Evolutionary conservation across 805 yeast species (phyloP), one percentile per base, ranked within the genome.

Genomic region (Candida orba): DNA sequence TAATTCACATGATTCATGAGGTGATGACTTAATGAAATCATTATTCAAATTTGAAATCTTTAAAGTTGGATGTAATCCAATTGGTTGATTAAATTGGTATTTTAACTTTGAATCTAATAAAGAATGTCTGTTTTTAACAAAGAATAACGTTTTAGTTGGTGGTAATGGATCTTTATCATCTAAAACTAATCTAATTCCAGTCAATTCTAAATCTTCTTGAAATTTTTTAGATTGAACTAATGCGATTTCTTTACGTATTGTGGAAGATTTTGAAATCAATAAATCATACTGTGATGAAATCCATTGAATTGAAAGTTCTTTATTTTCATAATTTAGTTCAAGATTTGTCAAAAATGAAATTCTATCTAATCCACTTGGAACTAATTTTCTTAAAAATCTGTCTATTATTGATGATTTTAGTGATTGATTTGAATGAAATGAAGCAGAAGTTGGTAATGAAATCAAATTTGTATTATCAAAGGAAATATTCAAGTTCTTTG

Each of bases 51-150:
- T 37, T 3, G 37, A 30, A 9, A 56, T 41, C 4, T 40, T 20
- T 0, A 69, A 17, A 8, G 56, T 56, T 38, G 74, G 74, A 45
- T 68, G 74, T 12, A 69, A 44, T 0, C 72, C 71, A 9, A 58
- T 47, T 10, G 72, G 72, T 34, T 51, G 17, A 7, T 37, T 13
- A 7, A 52, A 45, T 23, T 38, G 32, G 15, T 58, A 44, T 3
- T 48, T 34, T 2, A 63, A 22, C 8, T 29, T 13, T 6, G 43
- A 15, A 8, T 41, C 22, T 8, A 36, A 29, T 3, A 25, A 5
- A 10, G 43, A 42, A 37, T 57, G 62, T 32, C 60, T 56, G 8
- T 54, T 50, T 32, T 55, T 56, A 8, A 50, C 50, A 29, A 51
- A 54, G 3, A 56, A 36, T 10, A 58, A 27, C 0, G 60, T 52